Percentiles rank a stretch among this genome's conserved stretches.
phyloP scores from a whole-genome alignment of 2,329 filamentous ascomycete genomes.

The Penicillium sp. region DNA sequence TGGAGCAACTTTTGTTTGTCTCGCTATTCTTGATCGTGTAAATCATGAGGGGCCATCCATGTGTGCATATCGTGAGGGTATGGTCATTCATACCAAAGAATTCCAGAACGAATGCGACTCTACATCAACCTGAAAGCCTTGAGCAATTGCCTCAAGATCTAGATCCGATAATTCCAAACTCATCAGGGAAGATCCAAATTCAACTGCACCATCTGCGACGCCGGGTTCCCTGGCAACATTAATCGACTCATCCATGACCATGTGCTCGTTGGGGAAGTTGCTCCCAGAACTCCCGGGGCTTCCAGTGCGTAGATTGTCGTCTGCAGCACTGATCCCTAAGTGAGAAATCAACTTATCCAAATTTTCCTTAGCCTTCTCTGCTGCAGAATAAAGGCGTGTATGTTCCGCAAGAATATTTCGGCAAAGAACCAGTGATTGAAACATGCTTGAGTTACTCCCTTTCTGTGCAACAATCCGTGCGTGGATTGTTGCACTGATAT shows the following conservation, averaged over 20 bases:
- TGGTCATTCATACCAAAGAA: constrained; percentile 10
- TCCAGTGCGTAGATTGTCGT: neutral
- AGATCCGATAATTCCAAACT: constrained; percentile 22
- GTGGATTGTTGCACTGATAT: constrained; percentile 54
- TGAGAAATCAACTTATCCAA: constrained; percentile 18
- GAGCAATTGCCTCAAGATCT: constrained; percentile 26
- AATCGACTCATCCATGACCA: neutral
- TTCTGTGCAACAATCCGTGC: constrained; percentile 46
- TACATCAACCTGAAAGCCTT: constrained; percentile 24
- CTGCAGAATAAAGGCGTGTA: constrained; percentile 18
- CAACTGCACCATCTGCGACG: constrained; percentile 1
- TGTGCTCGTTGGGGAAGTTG: neutral
- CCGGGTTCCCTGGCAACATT: neutral
- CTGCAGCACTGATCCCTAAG: constrained; percentile 13
- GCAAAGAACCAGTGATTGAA: constrained; percentile 20
- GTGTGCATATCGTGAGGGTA: neutral
- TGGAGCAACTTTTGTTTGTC: neutral
- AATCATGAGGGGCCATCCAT: neutral
- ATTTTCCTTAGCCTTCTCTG: constrained; percentile 22
- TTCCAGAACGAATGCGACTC: constrained; percentile 22
- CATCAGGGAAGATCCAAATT: constrained; percentile 11
- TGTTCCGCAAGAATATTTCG: constrained; percentile 20
- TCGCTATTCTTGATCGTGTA: neutral
- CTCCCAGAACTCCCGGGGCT: neutral
- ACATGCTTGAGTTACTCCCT: constrained; percentile 24